These are phyloP conservation scores for Oryza longistaminata DNA, from an alignment of 176 grass and related monocot genomes.

Conservation along the genomic window DNA sequence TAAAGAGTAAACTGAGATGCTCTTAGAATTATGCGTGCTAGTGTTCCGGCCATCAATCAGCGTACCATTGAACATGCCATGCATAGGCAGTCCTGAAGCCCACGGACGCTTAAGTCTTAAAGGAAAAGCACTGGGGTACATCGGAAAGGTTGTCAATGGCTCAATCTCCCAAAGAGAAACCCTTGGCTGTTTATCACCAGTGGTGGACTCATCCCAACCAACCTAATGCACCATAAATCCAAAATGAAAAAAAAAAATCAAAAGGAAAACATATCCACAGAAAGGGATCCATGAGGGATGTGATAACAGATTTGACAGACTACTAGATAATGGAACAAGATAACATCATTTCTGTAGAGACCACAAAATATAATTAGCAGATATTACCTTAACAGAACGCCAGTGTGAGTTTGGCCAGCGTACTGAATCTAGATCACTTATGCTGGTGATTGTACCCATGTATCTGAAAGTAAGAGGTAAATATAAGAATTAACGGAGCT, in stretches of 20 bases:
- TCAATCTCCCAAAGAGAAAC: constrained; percentile 98
- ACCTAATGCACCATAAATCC: constrained; percentile 55
- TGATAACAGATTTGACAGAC: not conserved
- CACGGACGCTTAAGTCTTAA: constrained; percentile 88
- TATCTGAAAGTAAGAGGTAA: constrained; percentile 60
- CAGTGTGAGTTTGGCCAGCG: constrained; percentile 93
- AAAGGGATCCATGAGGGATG: constrained; percentile 5
- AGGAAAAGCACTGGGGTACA: constrained; percentile 90
- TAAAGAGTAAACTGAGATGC: not conserved
- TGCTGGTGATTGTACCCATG: constrained; percentile 91
- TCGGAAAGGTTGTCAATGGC: constrained; percentile 88
- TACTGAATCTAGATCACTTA: constrained; percentile 81
- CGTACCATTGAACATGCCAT: constrained; percentile 57
- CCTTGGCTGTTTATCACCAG: constrained; percentile 83
- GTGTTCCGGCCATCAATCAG: constrained; percentile 22
- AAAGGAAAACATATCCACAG: not conserved
- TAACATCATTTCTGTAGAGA: not conserved
- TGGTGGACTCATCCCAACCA: constrained; percentile 98
- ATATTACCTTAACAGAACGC: constrained; percentile 84
- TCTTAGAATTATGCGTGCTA: not conserved
- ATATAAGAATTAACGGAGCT: constrained; percentile 29
- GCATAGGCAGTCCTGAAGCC: constrained; percentile 75
- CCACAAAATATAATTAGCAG: not conserved
- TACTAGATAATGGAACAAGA: constrained; percentile 7
- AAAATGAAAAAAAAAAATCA: not conserved